Percentiles rank a stretch among this genome's conserved stretches.
phyloP scores from a whole-genome alignment of 2,329 filamentous ascomycete genomes.

The Blumeria hordei region DNA sequence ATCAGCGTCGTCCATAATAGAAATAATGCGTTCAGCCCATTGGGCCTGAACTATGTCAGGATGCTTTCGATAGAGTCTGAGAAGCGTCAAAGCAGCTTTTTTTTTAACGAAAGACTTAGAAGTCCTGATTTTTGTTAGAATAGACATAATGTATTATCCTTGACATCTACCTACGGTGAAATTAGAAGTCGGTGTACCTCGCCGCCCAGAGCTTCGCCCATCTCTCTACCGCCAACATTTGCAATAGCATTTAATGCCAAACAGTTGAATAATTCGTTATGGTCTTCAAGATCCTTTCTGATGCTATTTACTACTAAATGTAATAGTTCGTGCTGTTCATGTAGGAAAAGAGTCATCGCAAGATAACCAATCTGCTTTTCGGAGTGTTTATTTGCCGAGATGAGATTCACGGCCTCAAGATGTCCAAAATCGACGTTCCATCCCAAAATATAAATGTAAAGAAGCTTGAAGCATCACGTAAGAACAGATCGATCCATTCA shows the following conservation, averaged over 20 bases:
- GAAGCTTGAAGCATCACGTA: conserved; percentile 23
- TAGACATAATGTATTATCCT: not conserved
- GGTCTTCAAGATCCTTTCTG: conserved; percentile 77
- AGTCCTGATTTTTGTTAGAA: conserved; percentile 21
- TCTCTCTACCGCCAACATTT: conserved; percentile 87
- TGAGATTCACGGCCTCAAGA: conserved; percentile 90
- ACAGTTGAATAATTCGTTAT: conserved; percentile 96
- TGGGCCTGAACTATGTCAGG: conserved; percentile 84
- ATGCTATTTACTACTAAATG: conserved; percentile 97
- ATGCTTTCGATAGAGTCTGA: conserved; percentile 84
- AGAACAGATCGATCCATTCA: not conserved
- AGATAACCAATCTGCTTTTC: conserved; percentile 99
- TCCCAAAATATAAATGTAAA: conserved; percentile 97
- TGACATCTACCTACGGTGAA: conserved; percentile 44
- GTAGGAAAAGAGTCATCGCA: conserved; percentile 87
- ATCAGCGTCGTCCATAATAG: conserved; percentile 92
- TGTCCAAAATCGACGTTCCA: conserved; percentile 99
- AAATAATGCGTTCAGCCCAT: conserved; percentile 94
- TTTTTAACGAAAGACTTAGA: conserved; percentile 99
- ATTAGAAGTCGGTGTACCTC: conserved; percentile 90
- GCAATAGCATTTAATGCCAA: conserved; percentile 90
- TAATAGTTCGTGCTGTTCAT: conserved; percentile 88
- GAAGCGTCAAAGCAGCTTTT: conserved; percentile 81
- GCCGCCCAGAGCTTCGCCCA: conserved; percentile 77
- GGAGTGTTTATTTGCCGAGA: conserved; percentile 90